phyloP scores from a whole-genome alignment of 2,329 filamentous ascomycete species.

The Cercospora sojina region DNA sequence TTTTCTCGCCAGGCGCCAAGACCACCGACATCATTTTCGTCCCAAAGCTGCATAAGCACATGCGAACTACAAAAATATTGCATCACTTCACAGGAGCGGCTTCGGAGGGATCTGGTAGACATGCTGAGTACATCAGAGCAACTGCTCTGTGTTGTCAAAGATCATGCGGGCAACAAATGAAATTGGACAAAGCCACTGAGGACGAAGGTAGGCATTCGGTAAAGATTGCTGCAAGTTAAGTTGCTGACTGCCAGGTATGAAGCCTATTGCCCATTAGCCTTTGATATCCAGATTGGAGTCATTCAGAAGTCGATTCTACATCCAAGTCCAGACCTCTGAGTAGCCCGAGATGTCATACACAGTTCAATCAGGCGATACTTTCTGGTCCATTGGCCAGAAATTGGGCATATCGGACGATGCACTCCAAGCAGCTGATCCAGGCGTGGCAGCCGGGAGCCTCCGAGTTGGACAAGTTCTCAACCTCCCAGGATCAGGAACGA shows the following conservation, averaged over 20 bases:
- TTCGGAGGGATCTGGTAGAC: neutral
- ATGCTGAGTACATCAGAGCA: neutral
- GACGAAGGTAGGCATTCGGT: neutral
- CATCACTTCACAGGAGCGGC: neutral
- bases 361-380: constrained; percentile 10
- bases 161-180: neutral
- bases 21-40: neutral
- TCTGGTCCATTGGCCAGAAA: constrained; percentile 15
- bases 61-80: neutral
- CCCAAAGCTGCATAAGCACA: neutral
- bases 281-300: neutral
- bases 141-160: neutral
- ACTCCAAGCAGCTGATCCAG: constrained; percentile 12
- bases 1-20: neutral
- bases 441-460: neutral
- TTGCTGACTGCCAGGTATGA: neutral
- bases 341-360: constrained; percentile 8
- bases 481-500: neutral
- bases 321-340: neutral
- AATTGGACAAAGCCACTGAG: neutral
- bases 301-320: neutral
- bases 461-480: constrained; percentile 16
- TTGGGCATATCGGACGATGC: constrained; percentile 6
- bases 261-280: neutral
- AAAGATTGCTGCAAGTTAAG: neutral